Percentiles rank a stretch among this genome's conserved stretches.
Evolutionary conservation across 371 early-diverging fungal genomes (phyloP).

Genomic region (Apophysomyces ossiformis): DNA sequence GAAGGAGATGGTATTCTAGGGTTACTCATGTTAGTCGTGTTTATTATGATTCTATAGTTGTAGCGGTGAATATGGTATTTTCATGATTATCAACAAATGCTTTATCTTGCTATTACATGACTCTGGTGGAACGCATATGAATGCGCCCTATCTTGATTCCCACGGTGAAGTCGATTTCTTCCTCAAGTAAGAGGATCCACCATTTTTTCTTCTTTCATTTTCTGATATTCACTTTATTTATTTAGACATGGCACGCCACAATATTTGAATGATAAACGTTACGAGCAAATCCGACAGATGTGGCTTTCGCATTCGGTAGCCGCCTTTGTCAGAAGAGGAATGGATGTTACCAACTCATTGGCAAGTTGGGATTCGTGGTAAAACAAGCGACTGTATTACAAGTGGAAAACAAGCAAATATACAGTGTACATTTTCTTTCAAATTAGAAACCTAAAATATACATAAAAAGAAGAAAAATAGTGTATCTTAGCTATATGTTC

Average conservation of each 20-base stretch:
- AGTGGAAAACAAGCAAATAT: not conserved
- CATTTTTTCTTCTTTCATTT: not conserved
- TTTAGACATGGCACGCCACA: conserved; percentile 85
- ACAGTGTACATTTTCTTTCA: not conserved
- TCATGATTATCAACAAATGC: conserved; percentile 84
- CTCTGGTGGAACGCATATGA: conserved; percentile 84
- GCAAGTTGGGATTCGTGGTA: conserved; percentile 46
- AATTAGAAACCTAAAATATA: conserved; percentile 3
- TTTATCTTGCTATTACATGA: conserved; percentile 78
- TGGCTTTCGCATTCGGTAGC: conserved; percentile 89
- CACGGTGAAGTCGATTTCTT: conserved; percentile 87
- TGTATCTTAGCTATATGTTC: not conserved
- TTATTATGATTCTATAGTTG: conserved; percentile 58
- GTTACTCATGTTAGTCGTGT: not conserved
- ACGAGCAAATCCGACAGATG: conserved; percentile 85
- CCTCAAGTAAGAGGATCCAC: conserved; percentile 20
- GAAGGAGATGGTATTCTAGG: conserved; percentile 5
- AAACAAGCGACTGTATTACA: conserved; percentile 1
- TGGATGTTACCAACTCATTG: conserved; percentile 62
- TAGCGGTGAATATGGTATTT: conserved; percentile 91
- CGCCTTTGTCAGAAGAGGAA: conserved; percentile 84
- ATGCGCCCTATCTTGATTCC: conserved; percentile 92
- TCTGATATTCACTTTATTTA: too few species aligned
- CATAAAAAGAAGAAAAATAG: not conserved
- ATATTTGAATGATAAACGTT: conserved; percentile 82